Evolutionary conservation across 2,329 filamentous ascomycete species (phyloP).

Genomic region (Anisogramma anomala): DNA sequence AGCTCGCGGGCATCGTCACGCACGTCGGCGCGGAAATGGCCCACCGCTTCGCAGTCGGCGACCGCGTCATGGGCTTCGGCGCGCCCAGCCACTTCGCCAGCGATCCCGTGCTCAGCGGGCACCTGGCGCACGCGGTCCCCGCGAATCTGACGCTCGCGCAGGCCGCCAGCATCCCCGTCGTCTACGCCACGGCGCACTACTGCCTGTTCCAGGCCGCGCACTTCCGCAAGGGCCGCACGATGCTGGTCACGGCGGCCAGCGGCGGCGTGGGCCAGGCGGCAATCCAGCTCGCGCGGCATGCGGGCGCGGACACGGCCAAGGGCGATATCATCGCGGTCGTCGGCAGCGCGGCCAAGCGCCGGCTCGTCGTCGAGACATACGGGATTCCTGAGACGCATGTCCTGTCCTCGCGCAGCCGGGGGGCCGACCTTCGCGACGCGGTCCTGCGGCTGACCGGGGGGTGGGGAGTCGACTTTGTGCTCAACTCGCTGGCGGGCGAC

Average conservation of each 20-base stretch:
- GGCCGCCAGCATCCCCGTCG: constrained; percentile 16
- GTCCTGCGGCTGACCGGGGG: too few relatives aligned
- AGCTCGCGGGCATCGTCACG: constrained; percentile 18
- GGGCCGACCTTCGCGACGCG: neutral
- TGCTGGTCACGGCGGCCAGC: constrained; percentile 19
- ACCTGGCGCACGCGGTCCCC: constrained; percentile 9
- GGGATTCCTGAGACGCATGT: constrained; percentile 15
- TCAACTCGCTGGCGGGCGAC: constrained; percentile 12
- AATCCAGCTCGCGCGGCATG: constrained; percentile 1
- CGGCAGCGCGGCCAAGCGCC: constrained; percentile 20
- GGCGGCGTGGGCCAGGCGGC: constrained; percentile 12
- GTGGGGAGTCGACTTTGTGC: constrained; percentile 7
- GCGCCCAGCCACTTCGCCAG: constrained; percentile 1
- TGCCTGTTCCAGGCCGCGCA: constrained; percentile 17
- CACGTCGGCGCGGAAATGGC: constrained; percentile 1
- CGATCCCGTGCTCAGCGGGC: neutral
- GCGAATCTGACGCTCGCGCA: constrained; percentile 9
- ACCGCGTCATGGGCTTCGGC: neutral
- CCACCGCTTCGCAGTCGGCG: constrained; percentile 13
- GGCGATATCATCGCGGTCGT: constrained; percentile 25
- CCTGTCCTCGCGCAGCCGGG: constrained; percentile 8
- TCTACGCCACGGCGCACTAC: constrained; percentile 20
- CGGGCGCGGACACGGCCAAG: constrained; percentile 16
- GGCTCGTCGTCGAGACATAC: constrained; percentile 16
- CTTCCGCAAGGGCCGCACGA: constrained; percentile 14